Evolutionary conservation across 2,329 filamentous ascomycete genomes (phyloP).

Genomic region (Pseudocercospora fuligena): DNA sequence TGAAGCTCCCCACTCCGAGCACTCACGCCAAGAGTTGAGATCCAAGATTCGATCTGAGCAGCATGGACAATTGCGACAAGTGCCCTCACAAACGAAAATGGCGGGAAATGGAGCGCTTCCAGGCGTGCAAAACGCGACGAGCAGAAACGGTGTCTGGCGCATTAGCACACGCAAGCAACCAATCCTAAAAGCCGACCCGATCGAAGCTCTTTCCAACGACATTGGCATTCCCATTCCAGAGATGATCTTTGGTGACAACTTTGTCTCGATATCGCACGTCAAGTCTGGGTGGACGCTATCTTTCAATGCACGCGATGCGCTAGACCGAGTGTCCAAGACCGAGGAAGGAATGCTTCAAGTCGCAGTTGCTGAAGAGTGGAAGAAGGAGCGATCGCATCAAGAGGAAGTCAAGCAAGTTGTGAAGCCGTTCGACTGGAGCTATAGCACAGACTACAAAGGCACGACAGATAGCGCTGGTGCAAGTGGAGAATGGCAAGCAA

Average conservation of each 20-base stretch:
- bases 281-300: conserved; percentile 75
- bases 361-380: conserved; percentile 89
- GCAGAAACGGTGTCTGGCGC: conserved; percentile 39
- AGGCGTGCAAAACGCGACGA: conserved; percentile 25
- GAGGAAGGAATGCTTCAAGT: conserved; percentile 90
- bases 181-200: conserved; percentile 89
- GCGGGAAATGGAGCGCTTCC: conserved; percentile 19
- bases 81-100: conserved; percentile 17
- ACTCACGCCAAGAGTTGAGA: background rate
- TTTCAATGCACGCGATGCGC: conserved; percentile 85
- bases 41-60: background rate
- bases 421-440: conserved; percentile 97
- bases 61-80: background rate
- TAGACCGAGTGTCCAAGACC: conserved; percentile 93
- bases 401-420: conserved; percentile 90
- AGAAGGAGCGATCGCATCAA: conserved; percentile 72
- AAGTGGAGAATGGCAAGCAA: conserved; percentile 32
- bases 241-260: conserved; percentile 99
- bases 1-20: conserved; percentile 5
- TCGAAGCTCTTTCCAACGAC: conserved; percentile 78
- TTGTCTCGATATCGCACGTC: conserved; percentile 74
- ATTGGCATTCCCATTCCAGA: conserved; percentile 89
- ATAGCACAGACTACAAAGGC: conserved; percentile 85
- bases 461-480: conserved; percentile 52
- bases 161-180: conserved; percentile 87